Evolutionary conservation across 257 asterid genomes (phyloP).

Genomic region (Solanum etuberosum): DNA sequence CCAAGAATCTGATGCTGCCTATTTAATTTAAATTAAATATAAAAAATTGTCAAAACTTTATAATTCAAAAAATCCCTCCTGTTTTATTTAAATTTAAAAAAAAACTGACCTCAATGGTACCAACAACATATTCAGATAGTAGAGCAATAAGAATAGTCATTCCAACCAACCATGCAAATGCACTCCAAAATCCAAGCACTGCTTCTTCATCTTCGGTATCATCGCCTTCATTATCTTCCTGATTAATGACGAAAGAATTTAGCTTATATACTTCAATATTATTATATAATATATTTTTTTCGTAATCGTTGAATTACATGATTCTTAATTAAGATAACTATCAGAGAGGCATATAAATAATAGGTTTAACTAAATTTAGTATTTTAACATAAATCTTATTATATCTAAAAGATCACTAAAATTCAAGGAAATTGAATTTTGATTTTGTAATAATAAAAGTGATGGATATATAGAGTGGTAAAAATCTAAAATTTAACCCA

Average conservation of each 20-base stretch:
- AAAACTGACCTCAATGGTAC: conserved; percentile 64
- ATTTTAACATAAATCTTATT: too few species aligned
- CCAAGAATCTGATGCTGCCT: conserved; percentile 80
- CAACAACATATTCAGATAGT: conserved; percentile 75
- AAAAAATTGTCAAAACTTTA: background rate
- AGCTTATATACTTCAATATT: background rate
- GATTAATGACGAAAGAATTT: background rate
- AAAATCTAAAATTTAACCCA: too few species aligned
- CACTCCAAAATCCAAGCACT: conserved; percentile 67
- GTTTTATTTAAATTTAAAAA: background rate
- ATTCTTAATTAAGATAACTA: too few species aligned
- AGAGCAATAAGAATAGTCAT: conserved; percentile 73
- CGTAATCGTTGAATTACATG: background rate
- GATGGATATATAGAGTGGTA: too few species aligned
- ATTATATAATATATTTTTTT: background rate
- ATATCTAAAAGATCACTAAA: too few species aligned
- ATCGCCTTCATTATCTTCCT: conserved; percentile 16
- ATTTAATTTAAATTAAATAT: background rate
- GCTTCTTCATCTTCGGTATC: conserved; percentile 30
- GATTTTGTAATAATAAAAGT: too few species aligned
- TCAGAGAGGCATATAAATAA: background rate
- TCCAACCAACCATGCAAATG: conserved; percentile 47
- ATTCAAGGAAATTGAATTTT: too few species aligned
- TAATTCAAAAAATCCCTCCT: conserved; percentile 18
- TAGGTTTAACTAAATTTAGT: too few species aligned